Evolutionary conservation across 163 green algal species (phyloP).

Genomic region (Chlorella variabilis): DNA sequence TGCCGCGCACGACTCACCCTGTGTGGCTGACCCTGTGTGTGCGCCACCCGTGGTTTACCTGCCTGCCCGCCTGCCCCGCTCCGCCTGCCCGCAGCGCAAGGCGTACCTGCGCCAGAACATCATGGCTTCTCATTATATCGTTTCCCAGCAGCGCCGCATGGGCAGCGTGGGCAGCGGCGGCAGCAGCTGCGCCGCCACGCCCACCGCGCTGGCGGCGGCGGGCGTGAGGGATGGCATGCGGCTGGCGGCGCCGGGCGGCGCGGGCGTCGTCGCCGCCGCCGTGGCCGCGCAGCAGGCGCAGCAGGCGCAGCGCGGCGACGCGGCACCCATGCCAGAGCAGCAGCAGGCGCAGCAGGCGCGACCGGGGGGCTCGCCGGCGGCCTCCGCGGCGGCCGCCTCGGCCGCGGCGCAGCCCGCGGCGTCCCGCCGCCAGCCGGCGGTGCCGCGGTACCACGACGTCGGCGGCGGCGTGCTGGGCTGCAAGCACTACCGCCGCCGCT

Average conservation of each 20-base stretch:
- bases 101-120: constrained; percentile 99
- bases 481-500: constrained; percentile 70
- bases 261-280: background rate
- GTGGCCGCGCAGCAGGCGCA: constrained; percentile 11
- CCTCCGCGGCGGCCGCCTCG: background rate
- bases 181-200: constrained; percentile 29
- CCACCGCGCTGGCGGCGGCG: constrained; percentile 12
- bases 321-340: too few relatives aligned
- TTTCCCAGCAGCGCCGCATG: constrained; percentile 89
- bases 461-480: constrained; percentile 59
- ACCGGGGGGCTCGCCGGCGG: constrained; percentile 13
- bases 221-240: constrained; percentile 6
- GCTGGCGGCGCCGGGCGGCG: background rate
- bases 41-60: background rate
- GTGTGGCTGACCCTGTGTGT: too few relatives aligned
- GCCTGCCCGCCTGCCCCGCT: background rate
- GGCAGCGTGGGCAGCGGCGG: constrained; percentile 14
- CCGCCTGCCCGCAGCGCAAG: constrained; percentile 70
- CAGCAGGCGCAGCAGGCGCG: constrained; percentile 6
- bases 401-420: background rate
- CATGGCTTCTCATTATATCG: constrained; percentile 96
- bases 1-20: too few relatives aligned
- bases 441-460: constrained; percentile 51
- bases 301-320: constrained; percentile 23
- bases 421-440: background rate